Base-by-base conservation (phyloP, 805 yeast species). In the Candida incommunis region DNA sequence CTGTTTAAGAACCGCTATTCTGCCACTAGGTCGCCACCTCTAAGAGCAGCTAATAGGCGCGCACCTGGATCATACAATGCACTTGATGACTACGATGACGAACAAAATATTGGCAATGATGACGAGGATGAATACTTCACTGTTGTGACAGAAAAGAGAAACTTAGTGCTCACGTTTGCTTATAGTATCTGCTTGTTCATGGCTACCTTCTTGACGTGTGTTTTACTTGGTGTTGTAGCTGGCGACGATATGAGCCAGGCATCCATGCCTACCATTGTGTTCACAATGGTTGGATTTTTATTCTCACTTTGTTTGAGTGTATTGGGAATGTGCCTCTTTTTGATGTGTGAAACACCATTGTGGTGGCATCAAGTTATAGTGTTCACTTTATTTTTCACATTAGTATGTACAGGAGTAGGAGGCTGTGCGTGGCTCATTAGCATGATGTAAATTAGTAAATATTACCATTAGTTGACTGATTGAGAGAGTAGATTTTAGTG, bases 301-400 rank as follows among this genome's bases (percentile, higher is more conserved):
- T 54, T 72, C n/a, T 60, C 74, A 16, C 54, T 73, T 35, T 54
- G 64, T 1, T 60, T 74, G 22, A 59, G 70, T 16, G 63, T 68
- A 5, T 57, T 66, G n/a, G 66, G 75, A 2, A 58, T 71, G 41
- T 67, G 72, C 25, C 56, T 75, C n/a, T 59, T 67, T 41, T 55
- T 70, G 58, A 57, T 69, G 48, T 62, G 77, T 16, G 56, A 63
- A 46, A 40, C 55, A 9, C 67, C 72, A 2, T 66, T 67, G 2
- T 44, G 64, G 49, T 60, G 68, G 62, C 76, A 72, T 49, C 68
- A 66, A 25, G 52, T 63, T 1, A 49, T 65, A 9, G 72, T 74
- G 18, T 72, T 74, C 65, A 42, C 61, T 2, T 59, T 66, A 1
- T 64, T 72, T 46, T 46, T 67, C 24, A 41, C 65, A 2, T 63